A percentile compares a stretch with the other conserved stretches of the same genome.
Evolutionary conservation across 148 eudicot genomes (phyloP).

Genomic region (Bassia scoparia): DNA sequence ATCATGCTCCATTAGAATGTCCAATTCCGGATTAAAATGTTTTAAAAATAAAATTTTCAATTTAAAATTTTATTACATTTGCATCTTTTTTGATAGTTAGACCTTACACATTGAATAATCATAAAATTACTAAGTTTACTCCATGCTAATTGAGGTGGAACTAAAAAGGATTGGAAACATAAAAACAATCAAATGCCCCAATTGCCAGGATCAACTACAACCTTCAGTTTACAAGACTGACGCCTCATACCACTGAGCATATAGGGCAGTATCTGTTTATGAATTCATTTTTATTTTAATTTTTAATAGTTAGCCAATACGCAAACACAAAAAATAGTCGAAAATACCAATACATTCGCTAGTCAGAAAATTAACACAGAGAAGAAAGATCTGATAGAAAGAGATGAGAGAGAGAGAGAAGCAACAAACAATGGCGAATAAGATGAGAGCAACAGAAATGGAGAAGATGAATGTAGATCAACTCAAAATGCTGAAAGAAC

Average conservation of each 20-base stretch:
- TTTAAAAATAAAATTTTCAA: no score
- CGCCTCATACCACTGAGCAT: slow-evolving; percentile 60
- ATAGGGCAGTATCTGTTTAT: slow-evolving; percentile 22
- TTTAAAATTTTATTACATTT: no score
- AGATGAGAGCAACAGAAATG: slow-evolving; percentile 40
- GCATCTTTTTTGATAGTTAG: no score
- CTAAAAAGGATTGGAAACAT: no score
- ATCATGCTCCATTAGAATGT: no score
- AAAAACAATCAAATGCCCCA: slow-evolving; percentile 25
- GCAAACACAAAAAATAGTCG: neutral
- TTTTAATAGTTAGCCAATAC: no score
- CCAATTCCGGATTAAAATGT: no score
- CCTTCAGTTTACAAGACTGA: slow-evolving; percentile 58
- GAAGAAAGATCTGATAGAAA: neutral
- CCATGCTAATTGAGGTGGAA: no score
- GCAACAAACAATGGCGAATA: slow-evolving; percentile 22
- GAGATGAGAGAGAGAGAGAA: neutral
- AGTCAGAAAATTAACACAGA: neutral
- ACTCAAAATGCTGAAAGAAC: slow-evolving; percentile 70
- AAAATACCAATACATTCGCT: neutral
- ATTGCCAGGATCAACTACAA: slow-evolving; percentile 56
- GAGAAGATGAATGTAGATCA: slow-evolving; percentile 86
- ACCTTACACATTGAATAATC: no score
- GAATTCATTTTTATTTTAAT: neutral
- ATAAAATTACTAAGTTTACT: no score